These are phyloP conservation scores for Discostella stelligeroides DNA, from an alignment of 108 stramenopile species.

Conservation along the genomic window DNA sequence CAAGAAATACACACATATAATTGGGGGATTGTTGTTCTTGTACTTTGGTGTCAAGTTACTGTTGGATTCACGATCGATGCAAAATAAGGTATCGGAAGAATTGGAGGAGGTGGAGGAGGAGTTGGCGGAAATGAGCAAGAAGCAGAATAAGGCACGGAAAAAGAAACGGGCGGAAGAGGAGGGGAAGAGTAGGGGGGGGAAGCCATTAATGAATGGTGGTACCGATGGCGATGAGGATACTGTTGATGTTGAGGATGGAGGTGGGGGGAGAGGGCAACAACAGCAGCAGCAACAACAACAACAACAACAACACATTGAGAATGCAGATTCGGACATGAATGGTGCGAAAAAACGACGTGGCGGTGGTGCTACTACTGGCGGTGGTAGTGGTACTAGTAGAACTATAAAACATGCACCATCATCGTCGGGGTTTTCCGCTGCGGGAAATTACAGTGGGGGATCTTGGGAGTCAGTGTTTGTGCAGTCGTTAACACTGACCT, in stretches of 20 bases:
- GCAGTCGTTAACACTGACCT: conserved; percentile 94
- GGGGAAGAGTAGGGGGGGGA: conserved; percentile 8
- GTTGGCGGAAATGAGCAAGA: conserved; percentile 61
- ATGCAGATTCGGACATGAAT: conserved; percentile 34
- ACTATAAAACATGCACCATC: conserved; percentile 29
- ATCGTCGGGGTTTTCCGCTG: conserved; percentile 40
- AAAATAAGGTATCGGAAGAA: conserved; percentile 91
- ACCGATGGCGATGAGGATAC: too few relatives aligned
- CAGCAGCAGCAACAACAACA: too few relatives aligned
- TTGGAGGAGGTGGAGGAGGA: conserved; percentile 98
- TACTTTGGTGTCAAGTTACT: conserved; percentile 98
- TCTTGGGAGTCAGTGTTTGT: conserved; percentile 73
- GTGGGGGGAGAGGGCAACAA: conserved; percentile 26
- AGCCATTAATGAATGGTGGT: background rate
- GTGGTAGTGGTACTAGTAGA: conserved; percentile 9
- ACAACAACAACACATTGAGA: too few relatives aligned
- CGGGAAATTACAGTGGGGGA: conserved; percentile 34
- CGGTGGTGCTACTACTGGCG: conserved; percentile 3
- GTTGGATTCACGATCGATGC: conserved; percentile 83
- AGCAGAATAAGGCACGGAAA: conserved; percentile 61
- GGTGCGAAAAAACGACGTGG: conserved; percentile 35
- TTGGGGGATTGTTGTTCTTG: conserved; percentile 92
- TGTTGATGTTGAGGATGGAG: conserved; percentile 21
- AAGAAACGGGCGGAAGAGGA: conserved; percentile 30
- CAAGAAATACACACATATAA: conserved; percentile 92